Evolutionary conservation across 2,329 filamentous ascomycete genomes (phyloP).

Genomic region (Aspergillus quadrilineatus): DNA sequence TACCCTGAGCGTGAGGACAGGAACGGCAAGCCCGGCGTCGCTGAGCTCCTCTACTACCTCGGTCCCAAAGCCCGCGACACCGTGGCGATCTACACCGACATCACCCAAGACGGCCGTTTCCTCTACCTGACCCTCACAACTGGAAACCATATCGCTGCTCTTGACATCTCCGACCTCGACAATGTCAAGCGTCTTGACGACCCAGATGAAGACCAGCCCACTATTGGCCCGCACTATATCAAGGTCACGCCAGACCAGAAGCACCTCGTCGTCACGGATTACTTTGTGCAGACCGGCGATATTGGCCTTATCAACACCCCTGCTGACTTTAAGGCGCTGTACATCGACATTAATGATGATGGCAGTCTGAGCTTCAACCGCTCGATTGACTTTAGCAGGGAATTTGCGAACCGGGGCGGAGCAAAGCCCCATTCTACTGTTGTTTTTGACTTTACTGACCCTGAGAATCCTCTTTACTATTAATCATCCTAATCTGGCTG

Average conservation of each 20-base stretch:
- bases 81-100: constrained; percentile 61
- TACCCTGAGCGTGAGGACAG: constrained; percentile 59
- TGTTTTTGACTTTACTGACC: constrained; percentile 58
- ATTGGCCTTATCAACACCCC: constrained; percentile 62
- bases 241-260: constrained; percentile 65
- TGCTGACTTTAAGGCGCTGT: constrained; percentile 62
- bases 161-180: constrained; percentile 61
- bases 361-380: constrained; percentile 61
- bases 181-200: constrained; percentile 62
- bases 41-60: constrained; percentile 54
- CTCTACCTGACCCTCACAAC: constrained; percentile 62
- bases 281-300: constrained; percentile 63
- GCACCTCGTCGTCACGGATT: constrained; percentile 64
- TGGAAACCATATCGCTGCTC: constrained; percentile 61
- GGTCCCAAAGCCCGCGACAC: constrained; percentile 57
- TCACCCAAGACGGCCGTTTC: constrained; percentile 58
- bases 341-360: constrained; percentile 58
- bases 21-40: constrained; percentile 57
- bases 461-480: constrained; percentile 46
- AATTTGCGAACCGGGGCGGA: constrained; percentile 57
- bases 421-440: constrained; percentile 58
- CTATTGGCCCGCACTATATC: constrained; percentile 63
- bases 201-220: constrained; percentile 58
- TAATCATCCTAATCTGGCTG: constrained; percentile 1
- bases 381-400: constrained; percentile 56